A percentile compares a stretch with the other conserved stretches of the same genome.
These are phyloP conservation scores for Cercospora zeina DNA, from an alignment of 2,329 filamentous ascomycete genomes.

Conservation along the genomic window DNA sequence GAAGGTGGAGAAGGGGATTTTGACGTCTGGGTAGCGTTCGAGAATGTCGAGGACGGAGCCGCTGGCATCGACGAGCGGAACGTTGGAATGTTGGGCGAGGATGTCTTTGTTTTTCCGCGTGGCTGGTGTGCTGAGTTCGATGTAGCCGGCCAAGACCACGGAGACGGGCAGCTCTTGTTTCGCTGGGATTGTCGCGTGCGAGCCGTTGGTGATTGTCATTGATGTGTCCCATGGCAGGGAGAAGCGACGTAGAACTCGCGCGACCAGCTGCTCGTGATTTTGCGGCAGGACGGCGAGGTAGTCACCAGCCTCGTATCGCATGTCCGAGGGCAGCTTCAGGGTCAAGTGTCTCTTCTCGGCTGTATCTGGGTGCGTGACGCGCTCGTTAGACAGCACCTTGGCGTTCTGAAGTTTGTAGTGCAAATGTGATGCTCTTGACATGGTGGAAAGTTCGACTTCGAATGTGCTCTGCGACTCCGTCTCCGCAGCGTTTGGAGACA, in stretches of 20 bases:
- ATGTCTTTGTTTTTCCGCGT: slow-evolving; percentile 44
- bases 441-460: slow-evolving; percentile 10
- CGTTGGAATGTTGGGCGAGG: slow-evolving; percentile 46
- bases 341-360: slow-evolving; percentile 59
- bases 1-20: slow-evolving; percentile 64
- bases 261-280: slow-evolving; percentile 62
- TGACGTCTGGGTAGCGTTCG: slow-evolving; percentile 59
- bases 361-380: slow-evolving; percentile 53
- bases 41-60: slow-evolving; percentile 68
- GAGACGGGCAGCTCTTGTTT: slow-evolving; percentile 60
- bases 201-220: slow-evolving; percentile 44
- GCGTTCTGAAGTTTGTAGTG: slow-evolving; percentile 63
- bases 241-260: slow-evolving; percentile 64
- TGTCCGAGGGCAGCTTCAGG: slow-evolving; percentile 45
- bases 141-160: slow-evolving; percentile 65
- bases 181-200: slow-evolving; percentile 66
- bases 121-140: slow-evolving; percentile 69
- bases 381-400: slow-evolving; percentile 55
- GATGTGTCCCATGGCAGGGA: slow-evolving; percentile 65
- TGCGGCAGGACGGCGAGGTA: slow-evolving; percentile 50
- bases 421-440: slow-evolving; percentile 47
- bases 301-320: slow-evolving; percentile 64
- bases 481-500: neutral
- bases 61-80: slow-evolving; percentile 53
- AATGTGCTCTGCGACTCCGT: slow-evolving; percentile 1